phyloP scores from a whole-genome alignment of 805 yeast genomes.

The Metschnikowia borealis region DNA sequence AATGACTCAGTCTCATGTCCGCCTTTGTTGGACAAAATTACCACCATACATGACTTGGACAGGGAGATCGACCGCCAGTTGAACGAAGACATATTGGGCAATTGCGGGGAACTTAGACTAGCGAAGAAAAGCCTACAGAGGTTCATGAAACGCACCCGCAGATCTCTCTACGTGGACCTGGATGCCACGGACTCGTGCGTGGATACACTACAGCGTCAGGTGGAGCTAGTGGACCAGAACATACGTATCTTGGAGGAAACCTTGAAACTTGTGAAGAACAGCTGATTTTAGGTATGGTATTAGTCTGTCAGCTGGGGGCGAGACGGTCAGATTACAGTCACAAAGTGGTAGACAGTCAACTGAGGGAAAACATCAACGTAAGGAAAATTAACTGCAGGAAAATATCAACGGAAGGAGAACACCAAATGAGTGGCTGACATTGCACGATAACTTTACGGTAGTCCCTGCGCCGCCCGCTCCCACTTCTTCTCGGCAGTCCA shows the following conservation, averaged over 20 bases:
- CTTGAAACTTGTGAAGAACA: constrained; percentile 19
- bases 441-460: constrained; percentile 7
- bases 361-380: background rate
- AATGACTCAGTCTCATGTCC: constrained; percentile 12
- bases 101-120: constrained; percentile 13
- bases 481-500: constrained; percentile 80
- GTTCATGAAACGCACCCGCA: constrained; percentile 6
- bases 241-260: constrained; percentile 67
- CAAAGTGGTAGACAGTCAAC: background rate
- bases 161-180: constrained; percentile 11
- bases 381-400: background rate
- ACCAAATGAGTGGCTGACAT: background rate
- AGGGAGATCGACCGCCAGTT: constrained; percentile 35
- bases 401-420: background rate
- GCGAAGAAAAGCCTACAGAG: constrained; percentile 12
- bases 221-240: constrained; percentile 70
- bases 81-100: constrained; percentile 27
- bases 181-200: constrained; percentile 10
- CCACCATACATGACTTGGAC: constrained; percentile 39
- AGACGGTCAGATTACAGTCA: no score
- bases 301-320: background rate
- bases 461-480: constrained; percentile 49
- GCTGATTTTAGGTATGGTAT: background rate
- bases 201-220: constrained; percentile 30
- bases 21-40: constrained; percentile 30